Conservation (phyloP, 2,329 filamentous ascomycete genomes). For the Gyromitra esculenta region DNA sequence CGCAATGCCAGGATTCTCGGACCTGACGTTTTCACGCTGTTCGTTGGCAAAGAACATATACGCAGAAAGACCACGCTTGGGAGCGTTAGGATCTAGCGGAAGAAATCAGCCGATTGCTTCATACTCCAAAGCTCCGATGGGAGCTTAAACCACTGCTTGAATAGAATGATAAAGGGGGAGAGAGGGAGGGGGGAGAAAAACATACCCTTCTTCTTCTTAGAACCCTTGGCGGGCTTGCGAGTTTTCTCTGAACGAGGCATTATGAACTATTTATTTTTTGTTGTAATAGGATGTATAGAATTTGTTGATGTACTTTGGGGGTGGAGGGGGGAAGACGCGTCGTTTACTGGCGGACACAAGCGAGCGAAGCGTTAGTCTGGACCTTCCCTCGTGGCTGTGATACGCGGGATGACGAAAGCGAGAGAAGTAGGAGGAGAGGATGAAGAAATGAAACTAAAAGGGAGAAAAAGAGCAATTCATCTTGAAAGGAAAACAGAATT, state of each 20-base stretch:
- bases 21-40: conserved; percentile 96
- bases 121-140: background rate
- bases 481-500: too few relatives aligned
- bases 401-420: conserved; percentile 29
- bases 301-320: conserved; percentile 16
- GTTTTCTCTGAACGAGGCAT: conserved; percentile 55
- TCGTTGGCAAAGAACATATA: conserved; percentile 99
- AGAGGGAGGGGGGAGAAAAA: conserved; percentile 10
- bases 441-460: conserved; percentile 7
- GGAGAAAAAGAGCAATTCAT: too few relatives aligned
- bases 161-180: background rate
- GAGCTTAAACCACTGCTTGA: background rate
- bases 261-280: conserved; percentile 37
- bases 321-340: conserved; percentile 7
- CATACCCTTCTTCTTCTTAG: conserved; percentile 57
- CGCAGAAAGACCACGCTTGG: conserved; percentile 98
- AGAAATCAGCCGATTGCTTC: conserved; percentile 1
- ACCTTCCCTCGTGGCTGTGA: background rate
- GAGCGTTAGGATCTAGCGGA: conserved; percentile 85
- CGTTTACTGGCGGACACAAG: conserved; percentile 13
- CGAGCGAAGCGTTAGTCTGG: conserved; percentile 6
- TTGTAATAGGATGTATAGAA: conserved; percentile 11
- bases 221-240: conserved; percentile 48
- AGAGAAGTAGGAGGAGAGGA: background rate
- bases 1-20: conserved; percentile 96